Evolutionary conservation across 371 early-diverging fungal genomes (phyloP), one percentile per base, ranked within the genome.

Genomic region (Parasitella parasitica): DNA sequence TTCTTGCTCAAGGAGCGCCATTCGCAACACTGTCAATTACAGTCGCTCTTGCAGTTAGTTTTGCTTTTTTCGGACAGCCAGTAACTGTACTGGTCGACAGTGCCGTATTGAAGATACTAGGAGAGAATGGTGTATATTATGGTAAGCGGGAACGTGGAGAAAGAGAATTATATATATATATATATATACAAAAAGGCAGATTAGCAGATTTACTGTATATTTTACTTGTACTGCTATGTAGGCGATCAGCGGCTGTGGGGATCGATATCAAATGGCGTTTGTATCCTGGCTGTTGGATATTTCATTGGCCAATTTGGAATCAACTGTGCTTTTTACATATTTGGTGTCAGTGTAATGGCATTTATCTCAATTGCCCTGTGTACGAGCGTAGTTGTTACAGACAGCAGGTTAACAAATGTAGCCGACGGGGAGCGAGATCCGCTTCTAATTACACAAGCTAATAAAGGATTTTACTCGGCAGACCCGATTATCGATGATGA

Each of bases 221-320:
- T n/a, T n/a, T n/a, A n/a, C n/a, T n/a, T n/a, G n/a, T n/a, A n/a
- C n/a, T n/a, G n/a, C n/a, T n/a, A n/a, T n/a, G 39, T 36, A 78
- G 78, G 78, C 11, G 71, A 71, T 34, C 79, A 78, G 49, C 61
- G 79, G n/a, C 32, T 78, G 35, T 78, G 79, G 79, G 79, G 79
- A 2, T 76, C 76, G 2, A 58, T 78, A 16, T 75, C 79, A 6
- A 76, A 76, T 39, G 79, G 76, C 8, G 48, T 70, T 13, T 61
- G 62, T 30, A 72, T 78, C 2, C 54, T 78, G 4, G 18, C 71
- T 6, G 79, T 76, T 1, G 79, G 79, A 15, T 49, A 73, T 2
- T 49, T 76, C 60, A 70, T 78, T 43, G 61, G 67, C 1, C 15
- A 34, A 1, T 43, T 59, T 6, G 76, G 74, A 11, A 72, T 80